Percentiles rank a stretch among this genome's conserved stretches.
Evolutionary conservation across 768 basidiomycete genomes (phyloP).

Genomic region (Collybiopsis confluens): DNA sequence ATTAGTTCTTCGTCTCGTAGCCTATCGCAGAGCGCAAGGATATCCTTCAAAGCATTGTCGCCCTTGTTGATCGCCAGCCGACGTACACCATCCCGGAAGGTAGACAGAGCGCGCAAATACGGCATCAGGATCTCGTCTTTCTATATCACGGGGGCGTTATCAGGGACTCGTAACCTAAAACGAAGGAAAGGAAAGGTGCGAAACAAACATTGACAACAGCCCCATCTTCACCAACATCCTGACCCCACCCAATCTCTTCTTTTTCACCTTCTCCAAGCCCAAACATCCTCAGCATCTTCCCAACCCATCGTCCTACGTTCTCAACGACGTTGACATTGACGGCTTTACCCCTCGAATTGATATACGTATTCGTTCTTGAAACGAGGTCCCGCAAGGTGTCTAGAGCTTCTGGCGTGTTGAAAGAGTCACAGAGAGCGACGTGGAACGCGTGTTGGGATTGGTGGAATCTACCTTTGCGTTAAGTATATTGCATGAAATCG

Average conservation of each 20-base stretch:
- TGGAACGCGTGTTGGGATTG: constrained; percentile 77
- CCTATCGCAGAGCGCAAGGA: constrained; percentile 82
- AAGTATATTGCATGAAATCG: background rate
- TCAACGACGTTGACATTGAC: constrained; percentile 63
- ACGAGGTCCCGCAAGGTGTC: constrained; percentile 76
- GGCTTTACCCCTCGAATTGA: constrained; percentile 58
- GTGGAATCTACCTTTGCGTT: constrained; percentile 50
- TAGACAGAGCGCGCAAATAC: constrained; percentile 78
- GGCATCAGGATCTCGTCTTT: constrained; percentile 85
- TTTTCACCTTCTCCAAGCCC: constrained; percentile 71
- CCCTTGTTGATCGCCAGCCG: constrained; percentile 71
- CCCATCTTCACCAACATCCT: constrained; percentile 41
- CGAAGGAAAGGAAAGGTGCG: background rate
- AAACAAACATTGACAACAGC: constrained; percentile 46
- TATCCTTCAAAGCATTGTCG: constrained; percentile 67
- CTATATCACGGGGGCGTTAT: constrained; percentile 34
- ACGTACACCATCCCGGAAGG: constrained; percentile 89
- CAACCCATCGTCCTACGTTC: constrained; percentile 63
- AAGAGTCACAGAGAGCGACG: constrained; percentile 88
- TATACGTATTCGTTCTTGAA: constrained; percentile 83
- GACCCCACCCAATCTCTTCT: constrained; percentile 83
- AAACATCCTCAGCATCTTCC: constrained; percentile 72
- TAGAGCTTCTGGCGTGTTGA: constrained; percentile 89
- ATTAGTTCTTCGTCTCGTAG: constrained; percentile 88
- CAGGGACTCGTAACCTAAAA: constrained; percentile 2